Evolutionary conservation across 2,329 filamentous ascomycete genomes (phyloP), one percentile per base, ranked within the genome.

Genomic region (Epichloe brachyelytri): DNA sequence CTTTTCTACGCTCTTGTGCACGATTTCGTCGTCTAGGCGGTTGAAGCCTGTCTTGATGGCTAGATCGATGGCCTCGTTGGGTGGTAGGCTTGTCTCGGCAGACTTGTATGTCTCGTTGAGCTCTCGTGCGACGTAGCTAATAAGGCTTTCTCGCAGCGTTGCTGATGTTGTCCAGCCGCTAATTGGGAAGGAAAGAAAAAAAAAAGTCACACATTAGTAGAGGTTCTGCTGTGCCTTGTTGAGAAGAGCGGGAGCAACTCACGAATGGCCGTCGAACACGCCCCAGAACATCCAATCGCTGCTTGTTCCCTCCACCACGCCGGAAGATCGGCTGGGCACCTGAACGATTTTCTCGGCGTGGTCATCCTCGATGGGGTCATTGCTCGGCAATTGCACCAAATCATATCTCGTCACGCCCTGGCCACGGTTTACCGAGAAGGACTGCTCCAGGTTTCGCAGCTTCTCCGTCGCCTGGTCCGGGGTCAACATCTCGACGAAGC

Each of bases 231-330:
- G 30, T 30, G 30, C 10, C 30, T 4, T 4, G 30, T 11, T 30
- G 30, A 10, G 30, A 30, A 30, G 30, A 30, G 10, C 10, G 45
- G 4, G 19, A 17, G 15, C 30, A 43, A 77, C 79, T 68, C 72
- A 91, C 88, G 87, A 88, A 68, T 98, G 93, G 0, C 93, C 93
- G 64, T 98, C 93, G 67, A 97, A 98, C 17, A 98, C 90, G 52
- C 90, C 93, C 93, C 94, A 98, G 67, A 98, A 98, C 89, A 97
- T 97, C 93, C 93, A 98, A 68, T 98, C 94, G 55, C 79, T 87
- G 53, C 43, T 54, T 6, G 46, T 39, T 12, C 76, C 65, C 36
- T 64, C 59, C 20, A 62, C 59, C 20, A 62, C 60, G 22, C 60
- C 62, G 36, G 56, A 60, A 69, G 63, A 77, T 69, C 60, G 77